Base-by-base conservation (phyloP, 2,329 filamentous ascomycete genomes). In the Aspergillus vadensis region DNA sequence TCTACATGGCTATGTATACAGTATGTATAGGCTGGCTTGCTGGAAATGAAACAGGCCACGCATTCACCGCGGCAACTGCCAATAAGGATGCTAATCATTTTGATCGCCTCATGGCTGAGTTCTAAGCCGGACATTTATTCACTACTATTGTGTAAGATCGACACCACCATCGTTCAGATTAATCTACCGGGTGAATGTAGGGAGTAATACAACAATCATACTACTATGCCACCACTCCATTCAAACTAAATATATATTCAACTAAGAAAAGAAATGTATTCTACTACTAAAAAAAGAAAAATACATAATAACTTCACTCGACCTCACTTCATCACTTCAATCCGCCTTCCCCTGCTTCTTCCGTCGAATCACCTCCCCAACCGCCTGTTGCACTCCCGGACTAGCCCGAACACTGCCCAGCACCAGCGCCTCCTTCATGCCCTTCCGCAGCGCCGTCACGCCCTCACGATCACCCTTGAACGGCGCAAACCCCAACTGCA, bases 381-480 rank as follows among this genome's bases (percentile, higher is more conserved):
- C 82, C 0, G 92, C 92, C 74, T 91, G 88, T 67, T 88, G 85
- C 8, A 98, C 94, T 77, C 94, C 91, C 0, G 88, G 88, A 75
- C 94, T 91, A 51, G 85, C 86, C 66, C 87, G 84, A 61, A 96
- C 90, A 14, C 88, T 93, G 72, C 96, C 96, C 74, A 96, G 88
- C 54, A 97, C 87, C 67, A 98, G 80, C 84, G 92, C 96, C 70
- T 95, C 91, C 76, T 88, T 90, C 77, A 97, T 85, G 69, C 89
- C 90, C 43, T 83, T 83, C 63, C 87, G 85, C 70, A 96, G 77
- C 61, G 86, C 86, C 48, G 81, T 81, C 50, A 89, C 79, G n/a
- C 81, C 82, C 62, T 85, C 83, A 38, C 83, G 79, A 70, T 96
- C 89, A n/a, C 88, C 88, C 54, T 83, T 86, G 76, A 92, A 97